Conservation (phyloP, 768 basidiomycete genomes). For the Calocybe indica region DNA sequence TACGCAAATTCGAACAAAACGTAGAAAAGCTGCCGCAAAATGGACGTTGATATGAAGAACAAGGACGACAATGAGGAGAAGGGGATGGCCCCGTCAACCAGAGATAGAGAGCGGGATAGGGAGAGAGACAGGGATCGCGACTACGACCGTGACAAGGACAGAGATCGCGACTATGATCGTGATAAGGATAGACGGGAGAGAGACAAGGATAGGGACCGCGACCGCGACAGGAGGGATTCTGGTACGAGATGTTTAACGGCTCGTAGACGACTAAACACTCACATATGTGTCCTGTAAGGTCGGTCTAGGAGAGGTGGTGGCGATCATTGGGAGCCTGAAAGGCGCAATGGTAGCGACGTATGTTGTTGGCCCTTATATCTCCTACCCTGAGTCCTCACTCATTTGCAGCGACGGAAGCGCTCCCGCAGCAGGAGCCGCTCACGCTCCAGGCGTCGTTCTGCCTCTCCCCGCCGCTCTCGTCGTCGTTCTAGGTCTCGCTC, state of each 20-base stretch:
- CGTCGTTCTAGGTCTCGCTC: conserved; percentile 63
- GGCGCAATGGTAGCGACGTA: conserved; percentile 63
- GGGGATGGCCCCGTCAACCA: conserved; percentile 29
- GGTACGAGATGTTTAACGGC: conserved; percentile 25
- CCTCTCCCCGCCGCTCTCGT: conserved; percentile 60
- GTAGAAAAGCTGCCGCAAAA: conserved; percentile 18
- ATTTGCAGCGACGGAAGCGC: conserved; percentile 55
- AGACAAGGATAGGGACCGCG: conserved; percentile 43
- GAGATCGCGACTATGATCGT: conserved; percentile 30
- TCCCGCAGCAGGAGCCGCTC: conserved; percentile 64
- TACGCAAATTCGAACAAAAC: too few relatives aligned
- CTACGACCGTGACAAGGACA: conserved; percentile 25
- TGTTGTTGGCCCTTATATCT: conserved; percentile 17
- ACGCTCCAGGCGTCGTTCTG: conserved; percentile 61
- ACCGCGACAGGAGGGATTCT: conserved; percentile 49
- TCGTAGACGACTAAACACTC: neutral
- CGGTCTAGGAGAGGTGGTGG: conserved; percentile 41
- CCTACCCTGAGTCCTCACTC: conserved; percentile 4
- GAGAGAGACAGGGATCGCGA: conserved; percentile 38
- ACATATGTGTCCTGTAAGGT: conserved; percentile 14
- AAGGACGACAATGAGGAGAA: conserved; percentile 69
- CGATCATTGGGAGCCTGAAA: conserved; percentile 84
- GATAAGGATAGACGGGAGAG: conserved; percentile 32
- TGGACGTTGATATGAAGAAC: conserved; percentile 81
- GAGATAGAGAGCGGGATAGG: conserved; percentile 39